phyloP scores from a whole-genome alignment of 768 basidiomycete genomes.

The Gelatoporia subvermispora region DNA sequence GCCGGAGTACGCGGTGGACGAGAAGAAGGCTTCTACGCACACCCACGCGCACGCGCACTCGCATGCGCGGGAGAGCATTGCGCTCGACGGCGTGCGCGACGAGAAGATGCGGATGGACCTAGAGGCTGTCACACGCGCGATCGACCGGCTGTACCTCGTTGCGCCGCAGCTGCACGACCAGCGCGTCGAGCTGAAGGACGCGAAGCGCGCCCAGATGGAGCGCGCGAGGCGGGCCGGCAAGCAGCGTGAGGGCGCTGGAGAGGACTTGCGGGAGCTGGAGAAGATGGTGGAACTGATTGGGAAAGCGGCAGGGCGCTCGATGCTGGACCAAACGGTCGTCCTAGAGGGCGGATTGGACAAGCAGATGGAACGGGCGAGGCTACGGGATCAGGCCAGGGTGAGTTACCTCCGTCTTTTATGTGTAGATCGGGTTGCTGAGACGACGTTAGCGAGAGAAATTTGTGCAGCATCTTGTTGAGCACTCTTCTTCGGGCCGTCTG shows the following conservation, averaged over 20 bases:
- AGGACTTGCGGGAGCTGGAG: slow-evolving; percentile 52
- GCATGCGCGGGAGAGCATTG: neutral
- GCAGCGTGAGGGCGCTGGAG: slow-evolving; percentile 40
- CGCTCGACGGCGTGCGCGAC: slow-evolving; percentile 24
- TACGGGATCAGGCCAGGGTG: slow-evolving; percentile 64
- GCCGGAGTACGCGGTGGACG: slow-evolving; percentile 25
- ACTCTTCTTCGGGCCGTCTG: slow-evolving; percentile 69
- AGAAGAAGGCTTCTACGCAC: slow-evolving; percentile 5
- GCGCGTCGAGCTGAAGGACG: slow-evolving; percentile 79
- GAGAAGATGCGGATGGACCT: slow-evolving; percentile 88
- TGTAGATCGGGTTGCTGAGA: slow-evolving; percentile 5
- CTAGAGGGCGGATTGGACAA: slow-evolving; percentile 57
- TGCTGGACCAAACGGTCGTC: slow-evolving; percentile 67
- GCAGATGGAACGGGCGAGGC: slow-evolving; percentile 48
- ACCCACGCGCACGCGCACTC: slow-evolving; percentile 5
- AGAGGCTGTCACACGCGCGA: slow-evolving; percentile 80
- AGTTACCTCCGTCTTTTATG: slow-evolving; percentile 6
- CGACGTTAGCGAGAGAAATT: slow-evolving; percentile 61
- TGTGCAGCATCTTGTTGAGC: slow-evolving; percentile 66
- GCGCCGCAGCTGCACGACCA: slow-evolving; percentile 90
- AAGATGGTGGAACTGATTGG: slow-evolving; percentile 67
- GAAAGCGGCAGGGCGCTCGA: slow-evolving; percentile 61
- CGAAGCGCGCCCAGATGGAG: slow-evolving; percentile 71
- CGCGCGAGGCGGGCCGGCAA: slow-evolving; percentile 52
- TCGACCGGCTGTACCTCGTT: slow-evolving; percentile 81